Percentiles rank a stretch among this genome's conserved stretches.
Conservation (phyloP, 345 rosid genomes). For the Dipteronia dyeriana region DNA sequence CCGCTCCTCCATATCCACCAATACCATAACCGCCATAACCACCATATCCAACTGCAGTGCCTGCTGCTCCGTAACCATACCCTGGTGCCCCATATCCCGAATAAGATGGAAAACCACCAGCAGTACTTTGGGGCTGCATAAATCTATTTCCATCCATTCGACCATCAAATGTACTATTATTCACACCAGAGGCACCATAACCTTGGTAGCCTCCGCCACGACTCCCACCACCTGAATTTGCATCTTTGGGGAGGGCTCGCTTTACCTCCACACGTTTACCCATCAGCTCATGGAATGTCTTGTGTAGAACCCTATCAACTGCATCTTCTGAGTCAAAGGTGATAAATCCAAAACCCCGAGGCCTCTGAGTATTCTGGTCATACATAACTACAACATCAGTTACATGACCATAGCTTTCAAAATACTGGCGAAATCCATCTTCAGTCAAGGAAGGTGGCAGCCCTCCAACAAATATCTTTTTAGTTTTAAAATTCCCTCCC, state of each 20-base stretch:
- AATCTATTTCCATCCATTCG: constrained; percentile 37
- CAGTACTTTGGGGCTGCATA: constrained; percentile 32
- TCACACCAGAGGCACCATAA: constrained; percentile 25
- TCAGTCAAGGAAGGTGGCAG: constrained; percentile 38
- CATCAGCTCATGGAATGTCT: constrained; percentile 29
- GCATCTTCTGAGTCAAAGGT: constrained; percentile 46
- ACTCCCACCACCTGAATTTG: constrained; percentile 30
- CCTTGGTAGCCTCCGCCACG: constrained; percentile 35
- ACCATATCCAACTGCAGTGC: constrained; percentile 34
- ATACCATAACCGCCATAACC: constrained; percentile 36
- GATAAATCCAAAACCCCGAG: constrained; percentile 50
- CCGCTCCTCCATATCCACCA: constrained; percentile 35
- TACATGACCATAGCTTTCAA: constrained; percentile 40
- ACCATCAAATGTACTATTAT: constrained; percentile 24
- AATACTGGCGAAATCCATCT: constrained; percentile 40
- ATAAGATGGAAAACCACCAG: constrained; percentile 32
- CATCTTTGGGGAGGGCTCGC: constrained; percentile 42
- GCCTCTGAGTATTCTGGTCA: constrained; percentile 45
- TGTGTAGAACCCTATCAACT: constrained; percentile 39
- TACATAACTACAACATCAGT: constrained; percentile 47
- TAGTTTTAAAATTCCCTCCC: constrained; percentile 37
- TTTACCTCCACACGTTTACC: constrained; percentile 49
- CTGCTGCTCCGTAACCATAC: constrained; percentile 38
- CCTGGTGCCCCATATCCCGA: constrained; percentile 30
- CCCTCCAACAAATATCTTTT: constrained; percentile 47